Evolutionary conservation across 2,329 filamentous ascomycete species (phyloP), one percentile per base, ranked within the genome.

Genomic region (Ustulina deusta): DNA sequence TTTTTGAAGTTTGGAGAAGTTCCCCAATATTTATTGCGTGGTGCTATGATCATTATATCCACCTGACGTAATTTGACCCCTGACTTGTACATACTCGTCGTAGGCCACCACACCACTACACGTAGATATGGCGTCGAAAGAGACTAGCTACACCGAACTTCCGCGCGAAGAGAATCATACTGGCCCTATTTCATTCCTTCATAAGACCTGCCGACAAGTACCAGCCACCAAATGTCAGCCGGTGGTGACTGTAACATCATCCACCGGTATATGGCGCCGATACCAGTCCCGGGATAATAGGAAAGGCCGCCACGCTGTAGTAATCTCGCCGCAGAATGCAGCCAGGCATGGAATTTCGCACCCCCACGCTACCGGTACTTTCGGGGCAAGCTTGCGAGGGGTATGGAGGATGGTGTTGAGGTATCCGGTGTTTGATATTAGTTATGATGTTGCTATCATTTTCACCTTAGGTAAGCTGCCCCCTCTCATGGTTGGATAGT

Each of bases 241-340:
- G 29, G n/a, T 17, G 20, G 46, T 2, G 17, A 38, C 44, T 36
- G 52, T 13, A 22, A 34, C 55, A 10, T 38, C 38, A 15, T 22
- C 44, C 10, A 27, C 36, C 25, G 51, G 54, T 32, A 49, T 69
- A 34, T 63, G 54, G 48, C 58, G 51, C 40, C 54, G 51, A 36
- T 68, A 64, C 57, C 61, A 54, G 51, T 60, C 68, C 32, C 68
- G 65, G 13, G 63, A 70, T 36, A 68, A 70, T 42, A 61, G 68
- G 20, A 70, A 70, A 17, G 68, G 68, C 7, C 61, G 68, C 36
- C 65, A 70, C 42, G 49, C 68, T n/a, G 46, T 70, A 13, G 51
- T 57, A 17, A 52, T 68, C 42, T 58, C 49, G 32, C 63, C 48
- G 17, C 52, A 60, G 56, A 48, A 29, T 17, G 56, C 64, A 22